A percentile compares a stretch with the other conserved stretches of the same genome.
These are phyloP conservation scores for Apiotrichum montevideense DNA, from an alignment of 1,284 basidiomycete species.

Conservation along the genomic window DNA sequence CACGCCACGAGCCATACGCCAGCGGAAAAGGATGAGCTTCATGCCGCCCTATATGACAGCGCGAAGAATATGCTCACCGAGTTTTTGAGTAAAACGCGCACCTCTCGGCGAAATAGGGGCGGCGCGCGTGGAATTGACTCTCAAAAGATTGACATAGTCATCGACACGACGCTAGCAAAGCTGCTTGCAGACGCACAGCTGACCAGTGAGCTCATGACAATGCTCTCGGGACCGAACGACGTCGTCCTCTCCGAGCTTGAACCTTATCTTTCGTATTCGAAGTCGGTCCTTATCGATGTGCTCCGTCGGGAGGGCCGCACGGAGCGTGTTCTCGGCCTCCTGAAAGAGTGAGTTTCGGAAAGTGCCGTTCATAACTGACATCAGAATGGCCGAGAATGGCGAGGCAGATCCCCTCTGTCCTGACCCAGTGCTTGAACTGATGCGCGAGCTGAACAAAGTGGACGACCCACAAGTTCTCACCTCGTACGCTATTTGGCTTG, in stretches of 20 bases:
- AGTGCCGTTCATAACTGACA: neutral
- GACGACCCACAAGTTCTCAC: constrained; percentile 60
- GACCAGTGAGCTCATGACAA: constrained; percentile 57
- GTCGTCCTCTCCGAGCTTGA: constrained; percentile 63
- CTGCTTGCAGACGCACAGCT: constrained; percentile 62
- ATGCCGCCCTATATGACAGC: constrained; percentile 32
- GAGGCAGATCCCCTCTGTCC: constrained; percentile 60
- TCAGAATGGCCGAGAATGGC: constrained; percentile 64
- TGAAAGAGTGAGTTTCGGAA: constrained; percentile 59
- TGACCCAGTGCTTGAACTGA: constrained; percentile 65
- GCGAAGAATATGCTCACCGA: constrained; percentile 43
- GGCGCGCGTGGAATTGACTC: constrained; percentile 32
- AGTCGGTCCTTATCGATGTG: constrained; percentile 60
- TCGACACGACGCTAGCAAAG: constrained; percentile 75
- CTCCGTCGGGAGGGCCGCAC: constrained; percentile 58
- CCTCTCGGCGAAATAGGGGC: constrained; percentile 40
- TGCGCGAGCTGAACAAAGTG: constrained; percentile 57
- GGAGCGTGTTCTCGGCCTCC: constrained; percentile 59
- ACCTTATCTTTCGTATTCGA: constrained; percentile 56
- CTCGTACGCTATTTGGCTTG: constrained; percentile 75
- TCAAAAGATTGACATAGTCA: constrained; percentile 50
- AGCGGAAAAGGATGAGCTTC: constrained; percentile 20
- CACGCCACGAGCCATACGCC: neutral
- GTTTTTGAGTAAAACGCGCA: constrained; percentile 46
- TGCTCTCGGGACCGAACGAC: constrained; percentile 58